Evolutionary conservation across 495 filamentous ascomycete genomes (phyloP).

Genomic region (Podospora bellae-mahoneyi): DNA sequence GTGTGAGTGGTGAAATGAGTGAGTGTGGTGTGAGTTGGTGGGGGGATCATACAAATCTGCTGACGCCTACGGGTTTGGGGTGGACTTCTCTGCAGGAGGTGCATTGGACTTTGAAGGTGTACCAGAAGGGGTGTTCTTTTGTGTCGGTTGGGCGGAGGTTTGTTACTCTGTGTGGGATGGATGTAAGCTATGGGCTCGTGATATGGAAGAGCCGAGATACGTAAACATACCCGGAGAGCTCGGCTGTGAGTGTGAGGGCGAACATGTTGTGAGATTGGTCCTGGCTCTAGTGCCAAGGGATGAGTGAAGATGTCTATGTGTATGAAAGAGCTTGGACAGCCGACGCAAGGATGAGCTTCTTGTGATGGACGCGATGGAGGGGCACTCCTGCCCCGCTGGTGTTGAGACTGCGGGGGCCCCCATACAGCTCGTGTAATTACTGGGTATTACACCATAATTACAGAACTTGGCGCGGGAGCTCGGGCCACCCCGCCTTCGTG

Average conservation of each 20-base stretch:
- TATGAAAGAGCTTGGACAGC: neutral
- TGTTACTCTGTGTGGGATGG: conserved; percentile 64
- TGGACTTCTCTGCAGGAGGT: conserved; percentile 90
- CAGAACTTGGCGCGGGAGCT: neutral
- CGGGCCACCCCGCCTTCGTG: neutral
- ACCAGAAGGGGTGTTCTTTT: conserved; percentile 77
- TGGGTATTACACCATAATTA: neutral
- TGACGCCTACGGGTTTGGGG: conserved; percentile 81
- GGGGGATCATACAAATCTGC: conserved; percentile 69
- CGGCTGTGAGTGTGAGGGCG: conserved; percentile 72
- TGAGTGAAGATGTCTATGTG: neutral
- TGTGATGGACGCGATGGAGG: neutral
- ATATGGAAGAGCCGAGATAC: conserved; percentile 2
- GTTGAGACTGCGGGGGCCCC: neutral
- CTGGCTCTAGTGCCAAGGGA: neutral
- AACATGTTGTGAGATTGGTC: conserved; percentile 53
- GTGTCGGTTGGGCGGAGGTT: conserved; percentile 82
- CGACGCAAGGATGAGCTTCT: conserved; percentile 3
- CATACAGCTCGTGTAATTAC: neutral
- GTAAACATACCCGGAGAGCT: conserved; percentile 60
- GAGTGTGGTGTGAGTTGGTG: too few species aligned
- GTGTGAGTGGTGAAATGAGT: conserved; percentile 2
- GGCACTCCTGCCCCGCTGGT: conserved; percentile 1
- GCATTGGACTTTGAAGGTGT: conserved; percentile 95
- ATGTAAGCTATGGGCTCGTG: neutral